A percentile compares a stretch with the other conserved stretches of the same genome.
Evolutionary conservation across 2,329 filamentous ascomycete genomes (phyloP).

Genomic region (Magnaporthiopsis incrustans): DNA sequence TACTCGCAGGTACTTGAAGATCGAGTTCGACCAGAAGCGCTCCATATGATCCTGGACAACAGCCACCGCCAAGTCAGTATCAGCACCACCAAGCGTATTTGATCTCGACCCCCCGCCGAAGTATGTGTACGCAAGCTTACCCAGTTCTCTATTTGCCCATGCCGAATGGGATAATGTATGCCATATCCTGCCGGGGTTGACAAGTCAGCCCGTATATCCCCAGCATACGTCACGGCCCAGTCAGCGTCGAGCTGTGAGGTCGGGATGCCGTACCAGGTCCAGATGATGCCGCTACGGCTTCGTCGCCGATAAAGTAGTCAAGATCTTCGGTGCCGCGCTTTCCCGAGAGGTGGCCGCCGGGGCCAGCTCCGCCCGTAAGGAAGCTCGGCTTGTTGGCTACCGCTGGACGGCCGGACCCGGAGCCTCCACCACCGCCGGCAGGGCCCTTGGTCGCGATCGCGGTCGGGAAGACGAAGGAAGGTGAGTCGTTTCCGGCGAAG

Average conservation of each 20-base stretch:
- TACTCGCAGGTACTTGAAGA: conserved; percentile 98
- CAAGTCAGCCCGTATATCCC: neutral
- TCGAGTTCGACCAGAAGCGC: conserved; percentile 99
- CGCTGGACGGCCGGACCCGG: conserved; percentile 80
- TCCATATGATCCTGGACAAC: conserved; percentile 85
- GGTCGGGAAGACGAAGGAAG: conserved; percentile 97
- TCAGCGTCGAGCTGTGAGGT: conserved; percentile 12
- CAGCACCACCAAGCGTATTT: too few species aligned
- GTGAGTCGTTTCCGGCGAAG: conserved; percentile 98
- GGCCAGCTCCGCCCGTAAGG: conserved; percentile 81
- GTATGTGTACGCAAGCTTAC: conserved; percentile 36
- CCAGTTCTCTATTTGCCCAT: conserved; percentile 99
- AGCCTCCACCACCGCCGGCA: conserved; percentile 60
- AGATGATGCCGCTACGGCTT: conserved; percentile 74
- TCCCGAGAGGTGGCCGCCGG: conserved; percentile 70
- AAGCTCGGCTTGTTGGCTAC: conserved; percentile 95
- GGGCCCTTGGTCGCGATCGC: conserved; percentile 92
- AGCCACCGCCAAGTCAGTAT: conserved; percentile 14
- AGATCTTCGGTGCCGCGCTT: conserved; percentile 97
- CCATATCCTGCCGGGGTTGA: conserved; percentile 61
- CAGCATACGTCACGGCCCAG: neutral
- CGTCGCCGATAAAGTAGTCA: conserved; percentile 98
- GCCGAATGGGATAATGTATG: conserved; percentile 93
- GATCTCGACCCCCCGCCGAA: neutral
- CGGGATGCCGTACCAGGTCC: conserved; percentile 60